phyloP scores from a whole-genome alignment of 495 filamentous ascomycete genomes.

The Penicillium waksmanii region DNA sequence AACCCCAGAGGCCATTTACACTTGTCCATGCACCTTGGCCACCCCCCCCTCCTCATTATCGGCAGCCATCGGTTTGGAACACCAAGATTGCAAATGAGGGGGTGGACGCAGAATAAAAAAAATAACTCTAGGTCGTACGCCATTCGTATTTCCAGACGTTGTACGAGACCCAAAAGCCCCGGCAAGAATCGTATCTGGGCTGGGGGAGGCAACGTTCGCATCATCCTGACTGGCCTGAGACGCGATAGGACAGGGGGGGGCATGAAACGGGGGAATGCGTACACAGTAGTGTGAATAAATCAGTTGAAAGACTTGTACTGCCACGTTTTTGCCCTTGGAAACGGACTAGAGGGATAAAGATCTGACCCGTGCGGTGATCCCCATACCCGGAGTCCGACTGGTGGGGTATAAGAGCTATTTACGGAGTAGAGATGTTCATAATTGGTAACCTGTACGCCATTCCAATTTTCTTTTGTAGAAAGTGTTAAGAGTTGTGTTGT shows the following conservation, averaged over 20 bases:
- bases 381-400: slow-evolving; percentile 18
- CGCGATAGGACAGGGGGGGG: slow-evolving; percentile 9
- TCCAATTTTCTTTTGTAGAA: background rate
- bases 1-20: background rate
- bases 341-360: slow-evolving; percentile 38
- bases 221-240: slow-evolving; percentile 25
- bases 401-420: slow-evolving; percentile 2
- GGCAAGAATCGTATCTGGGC: slow-evolving; percentile 14
- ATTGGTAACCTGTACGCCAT: background rate
- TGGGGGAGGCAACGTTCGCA: slow-evolving; percentile 16
- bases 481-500: background rate
- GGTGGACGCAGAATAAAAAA: slow-evolving; percentile 13
- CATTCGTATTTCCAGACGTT: slow-evolving; percentile 5
- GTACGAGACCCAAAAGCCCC: background rate
- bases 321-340: slow-evolving; percentile 24
- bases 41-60: background rate
- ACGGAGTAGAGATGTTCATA: slow-evolving; percentile 7
- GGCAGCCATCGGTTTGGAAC: background rate
- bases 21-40: background rate
- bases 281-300: background rate
- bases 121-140: slow-evolving; percentile 9
- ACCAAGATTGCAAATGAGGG: slow-evolving; percentile 7
- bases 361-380: slow-evolving; percentile 30
- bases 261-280: slow-evolving; percentile 20
- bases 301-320: background rate